A percentile compares a stretch with the other conserved stretches of the same genome.
Conservation (phyloP, 2,329 filamentous ascomycete species). For the Aureobasidium sp. region DNA sequence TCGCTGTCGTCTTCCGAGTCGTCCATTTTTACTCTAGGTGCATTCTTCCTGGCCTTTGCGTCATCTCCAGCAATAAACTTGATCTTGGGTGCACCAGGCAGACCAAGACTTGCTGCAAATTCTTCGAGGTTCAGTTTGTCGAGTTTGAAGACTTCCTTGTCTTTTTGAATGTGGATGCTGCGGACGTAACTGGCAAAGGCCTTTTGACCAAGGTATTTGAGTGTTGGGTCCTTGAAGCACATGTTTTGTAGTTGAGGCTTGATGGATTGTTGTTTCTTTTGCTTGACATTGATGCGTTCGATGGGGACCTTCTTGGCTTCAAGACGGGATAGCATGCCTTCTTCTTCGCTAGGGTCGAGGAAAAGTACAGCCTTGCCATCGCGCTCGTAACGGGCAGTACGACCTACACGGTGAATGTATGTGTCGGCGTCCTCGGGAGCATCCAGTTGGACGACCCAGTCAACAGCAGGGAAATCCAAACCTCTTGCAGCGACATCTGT, state of each 20-base stretch:
- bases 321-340: conserved; percentile 78
- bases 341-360: conserved; percentile 83
- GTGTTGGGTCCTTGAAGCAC: conserved; percentile 87
- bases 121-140: conserved; percentile 76
- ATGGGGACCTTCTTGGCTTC: conserved; percentile 87
- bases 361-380: conserved; percentile 84
- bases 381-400: conserved; percentile 87
- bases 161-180: conserved; percentile 78
- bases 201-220: conserved; percentile 94
- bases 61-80: conserved; percentile 89
- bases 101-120: conserved; percentile 74
- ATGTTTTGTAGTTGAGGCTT: conserved; percentile 81
- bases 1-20: conserved; percentile 54
- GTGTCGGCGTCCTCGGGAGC: conserved; percentile 95
- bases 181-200: conserved; percentile 86
- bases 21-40: conserved; percentile 56
- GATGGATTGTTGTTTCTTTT: conserved; percentile 84
- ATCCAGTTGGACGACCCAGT: conserved; percentile 99
- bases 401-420: conserved; percentile 91
- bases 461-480: conserved; percentile 90
- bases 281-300: conserved; percentile 73
- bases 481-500: conserved; percentile 93
- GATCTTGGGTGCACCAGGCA: conserved; percentile 86
- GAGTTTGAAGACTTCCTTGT: conserved; percentile 85
- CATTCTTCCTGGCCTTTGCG: conserved; percentile 79